Conservation (phyloP, 2,329 filamentous ascomycete genomes). For the Aspergillus sp. region DNA sequence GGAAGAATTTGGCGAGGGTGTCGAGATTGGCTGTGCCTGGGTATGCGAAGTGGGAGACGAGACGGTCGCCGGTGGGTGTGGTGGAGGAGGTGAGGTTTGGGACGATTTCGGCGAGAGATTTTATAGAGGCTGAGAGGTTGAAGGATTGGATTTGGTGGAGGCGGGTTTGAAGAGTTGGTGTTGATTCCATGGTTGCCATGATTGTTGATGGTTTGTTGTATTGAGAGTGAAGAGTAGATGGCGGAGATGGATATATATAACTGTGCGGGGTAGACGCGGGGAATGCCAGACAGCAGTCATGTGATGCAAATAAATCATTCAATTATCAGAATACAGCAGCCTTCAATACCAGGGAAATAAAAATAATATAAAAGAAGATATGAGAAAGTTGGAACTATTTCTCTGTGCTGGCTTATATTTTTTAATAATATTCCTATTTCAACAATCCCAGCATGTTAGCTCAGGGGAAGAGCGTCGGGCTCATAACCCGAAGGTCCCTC, state of each 20-base stretch:
- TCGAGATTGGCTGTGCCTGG: conserved; percentile 10
- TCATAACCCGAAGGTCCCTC: conserved; percentile 38
- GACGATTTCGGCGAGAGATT: conserved; percentile 7
- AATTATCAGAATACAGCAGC: too few relatives aligned
- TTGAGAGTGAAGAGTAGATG: background rate
- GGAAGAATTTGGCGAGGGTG: conserved; percentile 10
- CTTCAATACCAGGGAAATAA: too few relatives aligned
- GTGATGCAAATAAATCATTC: too few relatives aligned
- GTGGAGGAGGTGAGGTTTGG: conserved; percentile 9
- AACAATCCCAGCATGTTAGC: conserved; percentile 26
- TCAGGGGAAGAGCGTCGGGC: conserved; percentile 41
- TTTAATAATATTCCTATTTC: too few relatives aligned
- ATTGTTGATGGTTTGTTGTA: too few relatives aligned
- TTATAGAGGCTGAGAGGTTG: conserved; percentile 6
- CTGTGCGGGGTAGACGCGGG: background rate
- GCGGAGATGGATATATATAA: background rate
- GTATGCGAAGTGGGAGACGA: conserved; percentile 10
- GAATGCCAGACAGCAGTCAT: background rate
- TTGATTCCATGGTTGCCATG: background rate
- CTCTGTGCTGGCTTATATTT: too few relatives aligned
- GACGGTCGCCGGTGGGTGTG: conserved; percentile 6
- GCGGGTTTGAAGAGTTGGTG: background rate
- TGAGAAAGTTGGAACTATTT: too few relatives aligned
- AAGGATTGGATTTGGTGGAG: conserved; percentile 8
- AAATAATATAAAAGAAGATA: too few relatives aligned